Evolutionary conservation across 1,284 basidiomycete genomes (phyloP).

Genomic region (Schizopora paradoxa): DNA sequence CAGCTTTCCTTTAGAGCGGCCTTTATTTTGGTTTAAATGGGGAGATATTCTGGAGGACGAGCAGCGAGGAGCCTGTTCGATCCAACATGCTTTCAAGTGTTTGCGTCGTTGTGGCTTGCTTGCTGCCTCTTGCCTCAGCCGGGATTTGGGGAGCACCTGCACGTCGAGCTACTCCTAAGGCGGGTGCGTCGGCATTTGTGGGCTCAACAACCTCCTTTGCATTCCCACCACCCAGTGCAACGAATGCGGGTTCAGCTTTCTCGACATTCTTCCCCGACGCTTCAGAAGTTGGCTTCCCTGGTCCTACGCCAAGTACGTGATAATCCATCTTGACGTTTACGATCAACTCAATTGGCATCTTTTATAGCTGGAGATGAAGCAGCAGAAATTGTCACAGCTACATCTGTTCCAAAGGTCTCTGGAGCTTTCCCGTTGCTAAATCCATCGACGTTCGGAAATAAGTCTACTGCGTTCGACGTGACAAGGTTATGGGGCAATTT

Average conservation of each 20-base stretch:
- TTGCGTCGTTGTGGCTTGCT: no score
- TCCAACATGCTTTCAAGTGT: no score
- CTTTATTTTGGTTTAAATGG: no score
- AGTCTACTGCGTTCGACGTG: conserved; percentile 36
- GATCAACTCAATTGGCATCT: neutral
- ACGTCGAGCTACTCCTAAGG: no score
- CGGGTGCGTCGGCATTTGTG: conserved; percentile 31
- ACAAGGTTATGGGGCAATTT: conserved; percentile 51
- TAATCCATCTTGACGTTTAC: neutral
- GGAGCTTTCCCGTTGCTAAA: conserved; percentile 34
- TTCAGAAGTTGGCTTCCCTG: conserved; percentile 41
- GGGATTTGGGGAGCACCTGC: no score
- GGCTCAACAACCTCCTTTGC: conserved; percentile 30
- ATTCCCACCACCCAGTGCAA: conserved; percentile 29
- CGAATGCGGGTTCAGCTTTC: conserved; percentile 23
- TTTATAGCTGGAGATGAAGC: conserved; percentile 43
- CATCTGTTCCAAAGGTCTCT: conserved; percentile 33
- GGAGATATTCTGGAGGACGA: no score
- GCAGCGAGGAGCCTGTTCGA: no score
- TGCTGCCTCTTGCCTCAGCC: no score
- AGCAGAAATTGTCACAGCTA: conserved; percentile 40
- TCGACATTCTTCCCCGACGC: conserved; percentile 37
- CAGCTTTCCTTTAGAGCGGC: no score
- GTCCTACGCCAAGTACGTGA: conserved; percentile 36
- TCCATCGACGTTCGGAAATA: conserved; percentile 33